Conservation (phyloP, 2,329 filamentous ascomycete species). For the Byssothecium circinans region DNA sequence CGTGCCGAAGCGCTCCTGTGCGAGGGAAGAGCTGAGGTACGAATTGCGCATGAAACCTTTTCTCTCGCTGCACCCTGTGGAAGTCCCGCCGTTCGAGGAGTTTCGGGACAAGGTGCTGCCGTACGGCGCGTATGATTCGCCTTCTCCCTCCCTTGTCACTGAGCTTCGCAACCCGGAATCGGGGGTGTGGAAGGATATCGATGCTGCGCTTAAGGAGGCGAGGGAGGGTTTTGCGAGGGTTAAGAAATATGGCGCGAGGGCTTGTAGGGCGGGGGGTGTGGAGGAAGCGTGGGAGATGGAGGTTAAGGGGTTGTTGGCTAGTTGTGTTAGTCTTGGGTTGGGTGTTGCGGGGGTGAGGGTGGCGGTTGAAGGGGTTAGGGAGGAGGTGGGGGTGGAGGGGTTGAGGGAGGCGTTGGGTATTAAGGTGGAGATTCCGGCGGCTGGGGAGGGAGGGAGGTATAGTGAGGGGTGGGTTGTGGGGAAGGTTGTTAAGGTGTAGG, state of each 20-base stretch:
- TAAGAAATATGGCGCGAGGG: constrained; percentile 40
- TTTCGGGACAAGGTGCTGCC: constrained; percentile 50
- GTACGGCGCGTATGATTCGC: constrained; percentile 31
- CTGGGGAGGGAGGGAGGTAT: constrained; percentile 46
- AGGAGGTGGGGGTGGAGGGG: constrained; percentile 6
- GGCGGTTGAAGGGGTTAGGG: constrained; percentile 9
- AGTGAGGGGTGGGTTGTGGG: constrained; percentile 52
- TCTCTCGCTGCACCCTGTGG: constrained; percentile 66
- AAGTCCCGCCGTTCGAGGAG: constrained; percentile 65
- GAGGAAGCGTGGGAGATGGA: constrained; percentile 43
- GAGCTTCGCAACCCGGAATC: constrained; percentile 13
- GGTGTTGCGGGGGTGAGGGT: constrained; percentile 29
- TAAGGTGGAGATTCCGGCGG: constrained; percentile 43
- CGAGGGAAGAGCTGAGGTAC: constrained; percentile 67
- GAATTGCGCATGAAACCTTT: constrained; percentile 89
- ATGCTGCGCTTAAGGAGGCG: constrained; percentile 34
- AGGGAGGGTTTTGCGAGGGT: constrained; percentile 39
- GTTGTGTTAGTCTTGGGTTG: constrained; percentile 39
- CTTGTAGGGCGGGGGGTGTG: constrained; percentile 41
- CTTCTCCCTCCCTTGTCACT: background rate
- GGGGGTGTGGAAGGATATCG: constrained; percentile 29
- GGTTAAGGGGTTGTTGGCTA: constrained; percentile 30
- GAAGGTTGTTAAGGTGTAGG: constrained; percentile 34
- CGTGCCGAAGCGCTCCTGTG: constrained; percentile 52
- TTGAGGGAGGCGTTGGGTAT: constrained; percentile 22